Conservation (phyloP, 306 rosid species). For the Casuarina cunninghamiana region DNA sequence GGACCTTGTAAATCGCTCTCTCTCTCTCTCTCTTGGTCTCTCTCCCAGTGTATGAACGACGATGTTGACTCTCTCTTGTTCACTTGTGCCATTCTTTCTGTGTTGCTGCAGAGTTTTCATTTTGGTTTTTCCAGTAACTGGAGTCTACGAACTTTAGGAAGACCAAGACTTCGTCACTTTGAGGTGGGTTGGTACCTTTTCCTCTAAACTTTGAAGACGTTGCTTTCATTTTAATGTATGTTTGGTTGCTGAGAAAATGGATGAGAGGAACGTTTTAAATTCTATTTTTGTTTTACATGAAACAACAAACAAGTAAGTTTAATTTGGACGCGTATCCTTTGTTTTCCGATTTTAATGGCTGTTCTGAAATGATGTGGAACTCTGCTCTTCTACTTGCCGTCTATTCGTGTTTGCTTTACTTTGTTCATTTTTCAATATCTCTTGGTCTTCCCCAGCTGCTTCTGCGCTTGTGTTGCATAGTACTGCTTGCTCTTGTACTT, state of each 20-base stretch:
- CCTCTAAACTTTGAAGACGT: not conserved
- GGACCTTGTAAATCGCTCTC: not conserved
- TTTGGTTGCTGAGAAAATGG: not conserved
- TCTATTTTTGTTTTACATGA: not conserved
- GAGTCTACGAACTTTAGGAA: constrained; percentile 7
- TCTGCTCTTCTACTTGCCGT: not conserved
- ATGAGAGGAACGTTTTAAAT: not conserved
- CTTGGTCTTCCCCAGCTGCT: too few species aligned
- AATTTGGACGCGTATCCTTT: not conserved
- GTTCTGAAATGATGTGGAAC: not conserved
- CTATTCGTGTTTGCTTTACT: not conserved
- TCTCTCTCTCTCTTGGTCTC: constrained; percentile 1
- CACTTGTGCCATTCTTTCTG: not conserved
- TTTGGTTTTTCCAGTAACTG: constrained; percentile 9
- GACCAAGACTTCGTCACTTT: constrained; percentile 14
- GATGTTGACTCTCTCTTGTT: not conserved
- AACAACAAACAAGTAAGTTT: not conserved
- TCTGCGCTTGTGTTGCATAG: too few species aligned
- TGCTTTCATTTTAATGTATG: not conserved
- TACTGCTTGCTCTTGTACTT: too few species aligned
- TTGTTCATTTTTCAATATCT: too few species aligned
- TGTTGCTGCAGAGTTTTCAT: constrained; percentile 27
- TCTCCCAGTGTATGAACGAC: not conserved
- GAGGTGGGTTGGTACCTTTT: constrained; percentile 29
- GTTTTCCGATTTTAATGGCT: not conserved